phyloP scores from a whole-genome alignment of 106 monocot genomes.

The Phalaenopsis aphrodite region DNA sequence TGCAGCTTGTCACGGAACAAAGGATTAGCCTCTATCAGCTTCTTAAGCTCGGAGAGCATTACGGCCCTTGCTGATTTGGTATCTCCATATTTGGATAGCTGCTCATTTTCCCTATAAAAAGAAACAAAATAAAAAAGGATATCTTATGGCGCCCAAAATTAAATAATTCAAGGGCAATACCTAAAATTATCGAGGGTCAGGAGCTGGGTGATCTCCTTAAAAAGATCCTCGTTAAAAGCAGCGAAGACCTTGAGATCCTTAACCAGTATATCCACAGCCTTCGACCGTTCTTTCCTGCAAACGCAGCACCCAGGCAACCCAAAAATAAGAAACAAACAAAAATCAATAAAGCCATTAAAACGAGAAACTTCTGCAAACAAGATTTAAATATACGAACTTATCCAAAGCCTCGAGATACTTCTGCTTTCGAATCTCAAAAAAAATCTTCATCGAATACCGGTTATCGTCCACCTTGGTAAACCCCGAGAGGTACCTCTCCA shows the following conservation, averaged over 20 bases:
- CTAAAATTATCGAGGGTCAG: conserved; percentile 40
- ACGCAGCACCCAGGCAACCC: background rate
- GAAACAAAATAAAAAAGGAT: background rate
- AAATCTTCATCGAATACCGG: conserved; percentile 56
- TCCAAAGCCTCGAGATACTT: conserved; percentile 61
- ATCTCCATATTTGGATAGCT: conserved; percentile 60
- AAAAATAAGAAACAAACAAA: background rate
- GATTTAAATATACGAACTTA: conserved; percentile 14
- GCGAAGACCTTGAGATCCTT: conserved; percentile 59
- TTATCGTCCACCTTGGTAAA: conserved; percentile 60
- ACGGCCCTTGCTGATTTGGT: conserved; percentile 46
- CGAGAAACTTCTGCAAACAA: background rate
- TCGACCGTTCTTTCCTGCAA: conserved; percentile 39
- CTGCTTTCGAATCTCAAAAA: conserved; percentile 55
- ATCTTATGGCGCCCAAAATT: background rate
- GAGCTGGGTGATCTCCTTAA: conserved; percentile 53
- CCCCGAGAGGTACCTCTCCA: conserved; percentile 41
- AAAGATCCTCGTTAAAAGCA: conserved; percentile 43
- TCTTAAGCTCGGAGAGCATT: conserved; percentile 51
- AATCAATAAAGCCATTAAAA: background rate
- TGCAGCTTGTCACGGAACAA: conserved; percentile 46
- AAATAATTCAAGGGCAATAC: conserved; percentile 6
- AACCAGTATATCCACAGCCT: conserved; percentile 50
- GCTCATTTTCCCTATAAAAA: conserved; percentile 42
- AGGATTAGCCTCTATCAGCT: conserved; percentile 52